Conservation (phyloP, 1,139 yeast species). For the Yamadazyma membranifaciens region DNA sequence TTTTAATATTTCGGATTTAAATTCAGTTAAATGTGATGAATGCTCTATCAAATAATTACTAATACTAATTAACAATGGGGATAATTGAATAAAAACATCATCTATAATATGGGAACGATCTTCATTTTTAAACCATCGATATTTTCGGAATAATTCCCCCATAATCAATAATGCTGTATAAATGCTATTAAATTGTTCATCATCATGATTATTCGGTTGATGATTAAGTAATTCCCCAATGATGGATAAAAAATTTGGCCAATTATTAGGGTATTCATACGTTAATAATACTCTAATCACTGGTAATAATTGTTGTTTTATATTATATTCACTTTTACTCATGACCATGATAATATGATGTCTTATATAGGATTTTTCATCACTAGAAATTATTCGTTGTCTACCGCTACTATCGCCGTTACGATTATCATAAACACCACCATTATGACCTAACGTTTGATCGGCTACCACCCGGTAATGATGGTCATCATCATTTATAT, state of each 20-base stretch:
- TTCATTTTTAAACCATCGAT: conserved; percentile 71
- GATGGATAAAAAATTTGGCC: conserved; percentile 66
- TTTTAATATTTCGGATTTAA: conserved; percentile 72
- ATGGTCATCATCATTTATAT: no score
- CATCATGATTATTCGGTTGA: conserved; percentile 12
- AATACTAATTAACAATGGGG: conserved; percentile 66
- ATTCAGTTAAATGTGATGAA: conserved; percentile 32
- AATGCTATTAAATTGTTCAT: conserved; percentile 53
- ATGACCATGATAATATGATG: conserved; percentile 53
- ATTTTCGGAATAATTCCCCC: conserved; percentile 70
- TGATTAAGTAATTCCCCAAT: conserved; percentile 52
- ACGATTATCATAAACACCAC: no score
- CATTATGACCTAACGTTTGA: no score
- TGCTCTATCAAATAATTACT: conserved; percentile 58
- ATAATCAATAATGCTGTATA: conserved; percentile 78
- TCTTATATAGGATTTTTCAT: conserved; percentile 71
- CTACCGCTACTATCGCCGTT: no score
- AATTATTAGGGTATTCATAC: conserved; percentile 65
- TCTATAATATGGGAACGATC: conserved; percentile 56
- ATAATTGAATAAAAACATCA: conserved; percentile 58
- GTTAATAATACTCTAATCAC: conserved; percentile 65
- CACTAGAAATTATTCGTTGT: conserved; percentile 23
- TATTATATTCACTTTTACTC: conserved; percentile 41
- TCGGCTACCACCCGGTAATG: no score
- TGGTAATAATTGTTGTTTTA: conserved; percentile 65